Conservation (phyloP, 1,139 yeast genomes). For the Magnusiomyces tetraspermus region DNA sequence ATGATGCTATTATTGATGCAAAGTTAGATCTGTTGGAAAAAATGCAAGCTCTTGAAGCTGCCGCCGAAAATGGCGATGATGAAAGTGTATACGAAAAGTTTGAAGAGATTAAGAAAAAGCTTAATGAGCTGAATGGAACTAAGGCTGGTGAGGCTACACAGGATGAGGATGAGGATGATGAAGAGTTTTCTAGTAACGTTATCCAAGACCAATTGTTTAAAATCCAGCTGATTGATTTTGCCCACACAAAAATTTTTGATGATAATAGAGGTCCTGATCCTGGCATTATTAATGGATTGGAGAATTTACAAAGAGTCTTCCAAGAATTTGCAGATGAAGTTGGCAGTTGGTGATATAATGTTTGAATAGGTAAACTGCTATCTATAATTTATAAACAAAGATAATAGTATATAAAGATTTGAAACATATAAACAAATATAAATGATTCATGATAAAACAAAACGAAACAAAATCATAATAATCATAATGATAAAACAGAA, state of each 20-base stretch:
- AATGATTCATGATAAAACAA: no score
- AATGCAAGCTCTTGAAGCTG: slow-evolving; percentile 31
- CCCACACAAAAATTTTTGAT: slow-evolving; percentile 61
- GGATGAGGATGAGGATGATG: slow-evolving; percentile 25
- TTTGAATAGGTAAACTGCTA: not conserved
- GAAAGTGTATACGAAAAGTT: slow-evolving; percentile 6
- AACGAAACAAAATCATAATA: no score
- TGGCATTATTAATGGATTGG: slow-evolving; percentile 57
- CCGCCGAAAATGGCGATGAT: slow-evolving; percentile 21
- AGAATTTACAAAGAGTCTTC: slow-evolving; percentile 41
- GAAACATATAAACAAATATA: no score
- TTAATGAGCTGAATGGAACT: slow-evolving; percentile 23
- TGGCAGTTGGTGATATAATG: not conserved
- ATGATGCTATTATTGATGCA: slow-evolving; percentile 31
- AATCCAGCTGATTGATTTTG: slow-evolving; percentile 75
- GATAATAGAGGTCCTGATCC: slow-evolving; percentile 60
- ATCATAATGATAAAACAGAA: no score
- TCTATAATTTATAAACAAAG: no score
- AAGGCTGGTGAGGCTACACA: slow-evolving; percentile 19
- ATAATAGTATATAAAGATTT: no score
- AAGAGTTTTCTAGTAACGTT: slow-evolving; percentile 23
- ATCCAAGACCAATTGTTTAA: slow-evolving; percentile 37
- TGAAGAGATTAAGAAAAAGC: slow-evolving; percentile 24
- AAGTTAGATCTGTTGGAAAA: slow-evolving; percentile 21
- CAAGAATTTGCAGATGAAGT: slow-evolving; percentile 7